These are phyloP conservation scores for Brasenia schreberi DNA, from an alignment of 164 flowering plant genomes.

Conservation along the genomic window DNA sequence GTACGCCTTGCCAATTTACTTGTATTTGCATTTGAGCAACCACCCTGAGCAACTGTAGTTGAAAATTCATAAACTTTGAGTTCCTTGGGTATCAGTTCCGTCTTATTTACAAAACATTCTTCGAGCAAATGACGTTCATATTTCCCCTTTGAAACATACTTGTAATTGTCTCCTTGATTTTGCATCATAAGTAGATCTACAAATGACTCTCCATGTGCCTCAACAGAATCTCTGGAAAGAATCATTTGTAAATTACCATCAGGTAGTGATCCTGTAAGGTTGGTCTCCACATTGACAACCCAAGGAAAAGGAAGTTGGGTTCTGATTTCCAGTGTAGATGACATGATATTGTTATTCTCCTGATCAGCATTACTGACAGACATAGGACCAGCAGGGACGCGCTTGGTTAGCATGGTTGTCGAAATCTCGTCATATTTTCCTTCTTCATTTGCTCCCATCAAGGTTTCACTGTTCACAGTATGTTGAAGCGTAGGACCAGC, in stretches of 20 bases:
- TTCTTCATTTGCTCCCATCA: conserved; percentile 1
- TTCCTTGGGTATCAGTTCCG: too few species aligned
- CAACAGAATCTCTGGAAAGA: too few species aligned
- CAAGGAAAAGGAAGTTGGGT: neutral
- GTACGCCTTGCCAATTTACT: too few species aligned
- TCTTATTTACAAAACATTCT: too few species aligned
- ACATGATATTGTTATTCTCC: neutral
- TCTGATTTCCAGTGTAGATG: neutral
- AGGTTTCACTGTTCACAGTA: conserved; percentile 1
- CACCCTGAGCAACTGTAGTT: too few species aligned
- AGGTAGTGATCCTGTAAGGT: neutral
- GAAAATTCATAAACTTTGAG: too few species aligned
- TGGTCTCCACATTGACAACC: neutral
- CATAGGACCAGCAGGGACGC: neutral
- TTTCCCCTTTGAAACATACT: too few species aligned
- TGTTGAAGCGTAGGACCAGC: conserved; percentile 7
- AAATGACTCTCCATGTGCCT: too few species aligned
- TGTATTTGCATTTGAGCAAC: too few species aligned
- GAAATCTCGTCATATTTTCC: neutral
- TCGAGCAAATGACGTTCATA: too few species aligned
- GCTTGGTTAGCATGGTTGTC: neutral
- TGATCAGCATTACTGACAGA: neutral
- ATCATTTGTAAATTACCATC: neutral
- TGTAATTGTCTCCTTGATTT: too few species aligned
- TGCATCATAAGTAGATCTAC: too few species aligned